Conservation (phyloP, 345 rosid genomes). For the Mangifera indica region DNA sequence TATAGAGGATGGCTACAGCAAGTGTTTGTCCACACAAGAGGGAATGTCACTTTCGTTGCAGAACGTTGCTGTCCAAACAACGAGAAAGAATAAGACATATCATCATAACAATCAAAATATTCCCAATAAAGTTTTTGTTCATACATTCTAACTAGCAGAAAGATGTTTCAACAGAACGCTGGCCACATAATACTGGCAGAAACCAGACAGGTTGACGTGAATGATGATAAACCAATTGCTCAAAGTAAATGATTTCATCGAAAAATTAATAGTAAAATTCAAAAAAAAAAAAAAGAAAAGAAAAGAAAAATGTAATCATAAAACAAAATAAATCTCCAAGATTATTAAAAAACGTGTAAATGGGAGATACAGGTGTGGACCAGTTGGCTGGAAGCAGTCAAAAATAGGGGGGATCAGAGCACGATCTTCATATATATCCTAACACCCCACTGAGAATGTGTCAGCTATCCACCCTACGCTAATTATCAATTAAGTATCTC, state of each 20-base stretch:
- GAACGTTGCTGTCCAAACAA: constrained; percentile 79
- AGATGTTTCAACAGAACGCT: neutral
- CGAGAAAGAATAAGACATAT: neutral
- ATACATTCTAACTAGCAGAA: neutral
- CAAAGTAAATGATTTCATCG: no score
- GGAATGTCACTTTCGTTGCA: constrained; percentile 91
- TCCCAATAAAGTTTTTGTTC: neutral
- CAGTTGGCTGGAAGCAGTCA: no score
- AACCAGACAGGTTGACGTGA: no score
- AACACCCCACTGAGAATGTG: neutral
- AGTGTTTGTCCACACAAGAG: constrained; percentile 97
- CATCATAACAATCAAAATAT: neutral
- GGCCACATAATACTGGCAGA: no score
- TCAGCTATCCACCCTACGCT: neutral
- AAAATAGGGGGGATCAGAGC: neutral
- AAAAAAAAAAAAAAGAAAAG: no score
- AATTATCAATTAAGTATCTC: neutral
- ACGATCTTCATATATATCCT: neutral
- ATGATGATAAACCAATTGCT: no score
- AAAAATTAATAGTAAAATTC: no score
- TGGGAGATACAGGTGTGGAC: no score
- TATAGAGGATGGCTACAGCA: constrained; percentile 97
- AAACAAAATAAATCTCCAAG: no score
- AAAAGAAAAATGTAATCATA: no score
- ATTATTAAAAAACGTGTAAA: no score